Evolutionary conservation across 441 rosid species (phyloP).

Genomic region (Daphne laureola): DNA sequence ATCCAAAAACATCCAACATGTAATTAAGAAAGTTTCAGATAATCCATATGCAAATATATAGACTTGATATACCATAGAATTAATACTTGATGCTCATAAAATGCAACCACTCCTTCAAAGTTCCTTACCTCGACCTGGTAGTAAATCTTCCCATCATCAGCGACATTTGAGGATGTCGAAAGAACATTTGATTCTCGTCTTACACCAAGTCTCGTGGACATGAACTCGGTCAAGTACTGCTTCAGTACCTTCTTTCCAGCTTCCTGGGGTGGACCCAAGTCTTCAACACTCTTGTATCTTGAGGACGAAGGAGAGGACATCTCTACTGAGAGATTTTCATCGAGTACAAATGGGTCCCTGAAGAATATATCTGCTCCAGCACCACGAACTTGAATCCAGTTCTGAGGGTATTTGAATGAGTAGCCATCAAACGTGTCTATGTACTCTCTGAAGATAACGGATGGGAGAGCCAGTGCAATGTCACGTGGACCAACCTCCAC

Average conservation of each 20-base stretch:
- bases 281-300: slow-evolving; percentile 60
- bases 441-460: slow-evolving; percentile 61
- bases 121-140: slow-evolving; percentile 80
- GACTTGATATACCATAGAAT: no score
- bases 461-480: slow-evolving; percentile 35
- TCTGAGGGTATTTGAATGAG: slow-evolving; percentile 78
- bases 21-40: background rate
- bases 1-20: slow-evolving; percentile 8
- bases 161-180: slow-evolving; percentile 68
- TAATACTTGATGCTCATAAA: no score
- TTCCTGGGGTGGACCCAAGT: slow-evolving; percentile 78
- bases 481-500: slow-evolving; percentile 24
- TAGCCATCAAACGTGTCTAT: slow-evolving; percentile 90
- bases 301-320: slow-evolving; percentile 94
- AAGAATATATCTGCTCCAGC: slow-evolving; percentile 95
- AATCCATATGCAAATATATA: background rate
- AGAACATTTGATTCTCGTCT: slow-evolving; percentile 61
- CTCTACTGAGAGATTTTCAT: slow-evolving; percentile 81
- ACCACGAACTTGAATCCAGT: slow-evolving; percentile 89
- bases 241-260: slow-evolving; percentile 72
- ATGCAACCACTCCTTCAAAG: background rate
- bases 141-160: slow-evolving; percentile 83
- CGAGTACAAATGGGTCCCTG: slow-evolving; percentile 80
- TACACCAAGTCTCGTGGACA: slow-evolving; percentile 93
- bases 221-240: slow-evolving; percentile 89